These are phyloP conservation scores for Dysphania ambrosioides DNA, from an alignment of 148 eudicot species.

Conservation along the genomic window DNA sequence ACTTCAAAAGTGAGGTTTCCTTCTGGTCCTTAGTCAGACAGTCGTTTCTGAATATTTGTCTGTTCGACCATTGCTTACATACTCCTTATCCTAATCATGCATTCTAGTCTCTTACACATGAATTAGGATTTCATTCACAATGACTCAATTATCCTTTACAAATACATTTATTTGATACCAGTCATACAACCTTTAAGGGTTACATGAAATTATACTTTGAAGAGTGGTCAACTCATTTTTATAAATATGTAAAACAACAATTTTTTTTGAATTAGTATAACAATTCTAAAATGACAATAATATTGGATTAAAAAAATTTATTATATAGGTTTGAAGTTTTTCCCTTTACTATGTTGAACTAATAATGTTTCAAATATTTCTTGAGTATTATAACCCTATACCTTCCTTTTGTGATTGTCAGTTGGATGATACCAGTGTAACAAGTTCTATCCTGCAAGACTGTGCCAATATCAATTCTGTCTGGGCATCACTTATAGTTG, in stretches of 20 bases:
- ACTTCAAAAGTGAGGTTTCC: no score
- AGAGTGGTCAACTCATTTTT: not conserved
- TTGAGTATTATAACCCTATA: constrained; percentile 4
- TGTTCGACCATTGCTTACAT: not conserved
- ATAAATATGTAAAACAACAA: not conserved
- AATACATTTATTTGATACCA: no score
- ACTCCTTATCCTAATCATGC: not conserved
- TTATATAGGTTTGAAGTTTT: not conserved
- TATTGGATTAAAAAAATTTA: not conserved
- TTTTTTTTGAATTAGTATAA: not conserved
- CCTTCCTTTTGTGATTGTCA: constrained; percentile 35
- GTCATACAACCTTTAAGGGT: no score
- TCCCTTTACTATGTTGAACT: not conserved
- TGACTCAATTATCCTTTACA: no score
- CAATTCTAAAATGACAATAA: not conserved
- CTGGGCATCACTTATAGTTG: constrained; percentile 90
- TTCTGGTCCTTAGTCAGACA: no score
- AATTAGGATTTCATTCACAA: not conserved
- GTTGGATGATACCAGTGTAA: constrained; percentile 29
- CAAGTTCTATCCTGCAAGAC: constrained; percentile 33
- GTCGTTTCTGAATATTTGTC: not conserved
- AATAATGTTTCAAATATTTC: not conserved
- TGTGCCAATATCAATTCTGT: constrained; percentile 76
- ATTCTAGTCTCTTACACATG: not conserved
- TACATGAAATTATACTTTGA: not conserved